These are phyloP conservation scores for Metschnikowia vanudenii DNA, from an alignment of 805 yeast genomes.

Conservation along the genomic window DNA sequence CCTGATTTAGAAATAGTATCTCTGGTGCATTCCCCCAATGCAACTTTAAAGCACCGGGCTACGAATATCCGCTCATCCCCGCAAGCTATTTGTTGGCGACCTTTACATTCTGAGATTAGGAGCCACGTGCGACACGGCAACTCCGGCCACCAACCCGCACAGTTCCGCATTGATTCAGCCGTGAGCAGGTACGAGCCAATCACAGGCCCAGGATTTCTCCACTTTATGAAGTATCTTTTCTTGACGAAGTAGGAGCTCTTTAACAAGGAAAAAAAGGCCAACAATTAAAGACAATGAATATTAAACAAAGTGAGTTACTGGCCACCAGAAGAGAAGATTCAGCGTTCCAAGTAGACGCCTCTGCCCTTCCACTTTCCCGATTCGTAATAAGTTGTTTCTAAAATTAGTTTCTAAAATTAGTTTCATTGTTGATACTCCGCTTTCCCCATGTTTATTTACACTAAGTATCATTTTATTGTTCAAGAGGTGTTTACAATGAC, in stretches of 20 bases:
- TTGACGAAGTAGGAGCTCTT: too few species aligned
- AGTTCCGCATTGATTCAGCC: not conserved
- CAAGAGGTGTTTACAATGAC: not conserved
- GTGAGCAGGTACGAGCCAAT: not conserved
- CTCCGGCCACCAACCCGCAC: not conserved
- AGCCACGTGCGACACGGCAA: conserved; percentile 1
- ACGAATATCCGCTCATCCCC: conserved; percentile 1
- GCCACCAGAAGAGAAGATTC: too few species aligned
- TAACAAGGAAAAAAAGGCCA: not conserved
- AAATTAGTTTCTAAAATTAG: not conserved
- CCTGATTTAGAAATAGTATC: not conserved
- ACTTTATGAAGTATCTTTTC: too few species aligned
- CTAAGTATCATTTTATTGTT: not conserved
- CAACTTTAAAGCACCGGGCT: conserved; percentile 2
- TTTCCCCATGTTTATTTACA: not conserved
- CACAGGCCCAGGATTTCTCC: too few species aligned
- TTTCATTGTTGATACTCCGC: not conserved
- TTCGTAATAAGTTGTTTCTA: not conserved
- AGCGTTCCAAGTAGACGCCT: too few species aligned
- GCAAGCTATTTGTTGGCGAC: not conserved
- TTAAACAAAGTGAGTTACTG: too few species aligned
- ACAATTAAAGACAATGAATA: too few species aligned
- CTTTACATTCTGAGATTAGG: not conserved
- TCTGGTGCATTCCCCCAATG: not conserved
- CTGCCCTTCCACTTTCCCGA: not conserved